phyloP scores from a whole-genome alignment of 1,284 basidiomycete species.

The Cutaneotrichosporon sp. region DNA sequence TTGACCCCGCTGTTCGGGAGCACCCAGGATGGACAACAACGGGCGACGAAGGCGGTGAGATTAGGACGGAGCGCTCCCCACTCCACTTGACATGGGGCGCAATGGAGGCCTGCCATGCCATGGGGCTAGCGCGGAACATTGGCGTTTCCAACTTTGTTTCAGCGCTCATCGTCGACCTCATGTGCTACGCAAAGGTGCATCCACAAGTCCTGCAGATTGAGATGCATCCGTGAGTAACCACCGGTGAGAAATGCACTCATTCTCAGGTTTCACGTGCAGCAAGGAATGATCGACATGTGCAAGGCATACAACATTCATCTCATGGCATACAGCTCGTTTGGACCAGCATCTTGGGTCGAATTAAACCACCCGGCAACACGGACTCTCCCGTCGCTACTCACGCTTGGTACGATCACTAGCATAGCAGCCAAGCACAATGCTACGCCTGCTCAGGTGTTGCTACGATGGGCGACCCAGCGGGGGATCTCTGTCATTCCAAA shows the following conservation, averaged over 20 bases:
- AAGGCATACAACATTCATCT: slow-evolving; percentile 60
- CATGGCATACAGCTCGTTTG: slow-evolving; percentile 75
- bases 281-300: slow-evolving; percentile 58
- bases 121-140: slow-evolving; percentile 67
- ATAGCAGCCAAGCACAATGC: slow-evolving; percentile 50
- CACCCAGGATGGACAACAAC: slow-evolving; percentile 7
- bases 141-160: slow-evolving; percentile 76
- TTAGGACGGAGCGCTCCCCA: slow-evolving; percentile 18
- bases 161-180: slow-evolving; percentile 18
- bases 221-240: slow-evolving; percentile 56
- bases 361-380: slow-evolving; percentile 38
- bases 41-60: slow-evolving; percentile 1
- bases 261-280: slow-evolving; percentile 57
- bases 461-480: slow-evolving; percentile 42
- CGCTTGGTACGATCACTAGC: slow-evolving; percentile 54
- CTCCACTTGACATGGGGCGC: slow-evolving; percentile 60
- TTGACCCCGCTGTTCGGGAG: slow-evolving; percentile 7
- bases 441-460: slow-evolving; percentile 38
- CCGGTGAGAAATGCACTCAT: no score
- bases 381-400: slow-evolving; percentile 10
- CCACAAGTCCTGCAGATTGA: slow-evolving; percentile 72
- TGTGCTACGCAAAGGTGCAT: slow-evolving; percentile 65
- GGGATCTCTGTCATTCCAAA: slow-evolving; percentile 66
- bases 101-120: slow-evolving; percentile 63
- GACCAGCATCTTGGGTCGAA: slow-evolving; percentile 58